Evolutionary conservation across 345 rosid species (phyloP).

Genomic region (Rhodomyrtus tomentosa): DNA sequence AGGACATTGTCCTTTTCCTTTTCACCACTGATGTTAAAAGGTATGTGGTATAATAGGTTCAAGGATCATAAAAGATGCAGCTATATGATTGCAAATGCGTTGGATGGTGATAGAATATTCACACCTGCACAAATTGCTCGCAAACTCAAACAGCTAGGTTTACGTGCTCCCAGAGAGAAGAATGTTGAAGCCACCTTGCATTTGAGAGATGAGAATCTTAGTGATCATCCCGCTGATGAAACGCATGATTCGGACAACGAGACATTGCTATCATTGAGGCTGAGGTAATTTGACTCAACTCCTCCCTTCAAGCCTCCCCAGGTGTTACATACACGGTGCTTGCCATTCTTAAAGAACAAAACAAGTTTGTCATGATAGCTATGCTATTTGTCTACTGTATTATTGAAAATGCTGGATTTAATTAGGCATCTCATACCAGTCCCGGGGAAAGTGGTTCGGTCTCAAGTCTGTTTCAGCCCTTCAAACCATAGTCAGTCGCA

Average conservation of each 20-base stretch:
- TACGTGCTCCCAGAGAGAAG: constrained; percentile 31
- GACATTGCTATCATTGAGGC: constrained; percentile 52
- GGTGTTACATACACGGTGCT: background rate
- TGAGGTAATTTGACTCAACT: constrained; percentile 25
- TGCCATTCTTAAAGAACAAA: background rate
- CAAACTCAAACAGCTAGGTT: constrained; percentile 76
- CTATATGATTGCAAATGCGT: constrained; percentile 61
- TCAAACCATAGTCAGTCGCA: background rate
- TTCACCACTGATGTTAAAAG: background rate
- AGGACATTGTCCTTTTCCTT: background rate
- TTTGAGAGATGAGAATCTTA: constrained; percentile 38
- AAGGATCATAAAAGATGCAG: constrained; percentile 68
- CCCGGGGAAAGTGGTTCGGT: background rate
- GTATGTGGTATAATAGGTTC: constrained; percentile 34
- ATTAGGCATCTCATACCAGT: background rate
- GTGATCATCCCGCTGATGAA: constrained; percentile 18
- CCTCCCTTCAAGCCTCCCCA: background rate
- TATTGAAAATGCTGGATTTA: background rate
- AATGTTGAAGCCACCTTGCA: constrained; percentile 23
- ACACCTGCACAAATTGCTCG: constrained; percentile 73
- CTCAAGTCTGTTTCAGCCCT: background rate
- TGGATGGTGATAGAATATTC: constrained; percentile 44
- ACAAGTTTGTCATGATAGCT: background rate
- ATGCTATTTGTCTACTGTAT: background rate
- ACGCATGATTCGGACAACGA: constrained; percentile 40